phyloP scores from a whole-genome alignment of 257 asterid genomes.

The Asclepias syriaca region DNA sequence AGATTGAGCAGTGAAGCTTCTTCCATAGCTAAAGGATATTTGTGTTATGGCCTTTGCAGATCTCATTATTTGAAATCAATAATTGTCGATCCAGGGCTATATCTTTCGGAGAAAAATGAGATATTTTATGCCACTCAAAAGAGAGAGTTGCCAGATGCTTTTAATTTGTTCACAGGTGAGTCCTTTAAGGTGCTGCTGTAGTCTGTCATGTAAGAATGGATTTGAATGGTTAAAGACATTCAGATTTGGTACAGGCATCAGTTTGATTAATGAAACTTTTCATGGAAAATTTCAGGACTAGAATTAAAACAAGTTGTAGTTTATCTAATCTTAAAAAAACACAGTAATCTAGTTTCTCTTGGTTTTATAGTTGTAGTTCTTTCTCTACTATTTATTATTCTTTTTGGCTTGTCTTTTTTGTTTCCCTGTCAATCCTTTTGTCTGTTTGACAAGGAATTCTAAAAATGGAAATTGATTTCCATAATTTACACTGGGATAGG shows the following conservation, averaged over 20 bases:
- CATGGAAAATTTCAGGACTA: neutral
- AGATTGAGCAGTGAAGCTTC: neutral
- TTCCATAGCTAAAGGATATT: neutral
- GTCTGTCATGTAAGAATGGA: neutral
- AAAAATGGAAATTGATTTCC: neutral
- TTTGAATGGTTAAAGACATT: neutral
- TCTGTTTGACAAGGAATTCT: neutral
- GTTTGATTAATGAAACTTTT: neutral
- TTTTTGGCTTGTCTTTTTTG: neutral
- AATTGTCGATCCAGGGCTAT: constrained; percentile 83
- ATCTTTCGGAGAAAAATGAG: constrained; percentile 56
- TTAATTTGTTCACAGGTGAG: constrained; percentile 66
- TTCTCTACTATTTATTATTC: neutral
- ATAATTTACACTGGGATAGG: neutral
- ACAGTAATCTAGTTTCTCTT: neutral
- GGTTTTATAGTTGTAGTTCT: neutral
- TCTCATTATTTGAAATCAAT: constrained; percentile 78
- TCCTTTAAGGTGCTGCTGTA: constrained; percentile 11
- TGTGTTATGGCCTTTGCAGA: constrained; percentile 27
- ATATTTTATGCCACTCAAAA: constrained; percentile 77
- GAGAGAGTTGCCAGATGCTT: constrained; percentile 79
- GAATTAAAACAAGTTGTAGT: neutral
- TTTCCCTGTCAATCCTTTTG: neutral
- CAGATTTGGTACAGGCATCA: neutral
- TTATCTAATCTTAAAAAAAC: neutral